phyloP scores from a whole-genome alignment of 139 green algal genomes.

The Chlamydomonas asymmetrica region DNA sequence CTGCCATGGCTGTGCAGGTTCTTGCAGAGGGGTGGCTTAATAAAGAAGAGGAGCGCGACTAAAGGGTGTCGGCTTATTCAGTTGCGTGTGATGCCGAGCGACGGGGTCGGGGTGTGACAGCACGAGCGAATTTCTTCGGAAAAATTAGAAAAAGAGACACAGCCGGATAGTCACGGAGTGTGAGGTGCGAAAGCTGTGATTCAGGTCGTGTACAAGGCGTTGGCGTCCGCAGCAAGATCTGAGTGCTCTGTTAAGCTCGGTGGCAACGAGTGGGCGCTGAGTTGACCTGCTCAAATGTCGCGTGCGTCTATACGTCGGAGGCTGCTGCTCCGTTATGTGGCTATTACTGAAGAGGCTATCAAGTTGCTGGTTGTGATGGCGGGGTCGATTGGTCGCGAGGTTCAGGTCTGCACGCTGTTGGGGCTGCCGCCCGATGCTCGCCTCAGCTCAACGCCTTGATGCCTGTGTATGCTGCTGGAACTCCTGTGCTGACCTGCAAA shows the following conservation, averaged over 20 bases:
- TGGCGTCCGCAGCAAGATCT: no score
- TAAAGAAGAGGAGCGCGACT: background rate
- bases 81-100: background rate
- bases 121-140: no score
- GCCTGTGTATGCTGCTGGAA: constrained; percentile 64
- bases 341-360: background rate
- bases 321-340: background rate
- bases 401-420: constrained; percentile 30
- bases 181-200: no score
- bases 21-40: no score
- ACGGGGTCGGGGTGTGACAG: no score
- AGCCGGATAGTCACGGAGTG: no score
- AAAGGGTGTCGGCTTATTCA: background rate
- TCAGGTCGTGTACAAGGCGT: no score
- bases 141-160: no score
- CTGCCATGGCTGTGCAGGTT: constrained; percentile 6
- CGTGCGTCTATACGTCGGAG: background rate
- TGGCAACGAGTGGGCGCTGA: constrained; percentile 2
- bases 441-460: constrained; percentile 50
- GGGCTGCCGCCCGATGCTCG: constrained; percentile 20
- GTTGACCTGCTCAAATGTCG: background rate
- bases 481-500: constrained; percentile 46
- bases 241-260: no score
- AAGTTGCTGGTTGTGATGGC: constrained; percentile 2
- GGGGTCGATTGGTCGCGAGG: constrained; percentile 2